Percentiles rank a stretch among this genome's conserved stretches.
Evolutionary conservation across 208 protist genomes (phyloP).

Genomic region (Borovskyia barvae): DNA sequence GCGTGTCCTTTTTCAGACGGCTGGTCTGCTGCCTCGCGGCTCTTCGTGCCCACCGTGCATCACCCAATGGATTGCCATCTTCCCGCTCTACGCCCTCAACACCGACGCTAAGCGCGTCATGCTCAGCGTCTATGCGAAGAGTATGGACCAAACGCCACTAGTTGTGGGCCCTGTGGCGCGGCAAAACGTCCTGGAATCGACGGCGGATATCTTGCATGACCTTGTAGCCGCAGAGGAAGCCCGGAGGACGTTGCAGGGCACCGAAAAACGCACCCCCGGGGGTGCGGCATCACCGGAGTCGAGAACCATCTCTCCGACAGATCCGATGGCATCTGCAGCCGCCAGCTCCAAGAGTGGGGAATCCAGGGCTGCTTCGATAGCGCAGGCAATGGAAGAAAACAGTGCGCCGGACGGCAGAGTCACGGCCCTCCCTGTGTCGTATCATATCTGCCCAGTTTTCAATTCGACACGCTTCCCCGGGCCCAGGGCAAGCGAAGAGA

Average conservation of each 20-base stretch:
- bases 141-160: conserved; percentile 17
- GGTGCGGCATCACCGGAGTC: too few species aligned
- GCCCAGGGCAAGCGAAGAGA: too few species aligned
- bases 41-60: conserved; percentile 39
- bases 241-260: neutral
- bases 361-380: too few species aligned
- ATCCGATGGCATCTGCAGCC: too few species aligned
- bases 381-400: too few species aligned
- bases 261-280: neutral
- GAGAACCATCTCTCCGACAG: too few species aligned
- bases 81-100: conserved; percentile 52
- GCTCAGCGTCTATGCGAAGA: conserved; percentile 38
- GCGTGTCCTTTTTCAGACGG: conserved; percentile 49
- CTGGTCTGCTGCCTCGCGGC: conserved; percentile 48
- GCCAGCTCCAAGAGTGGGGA: too few species aligned
- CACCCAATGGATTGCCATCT: conserved; percentile 44
- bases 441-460: too few species aligned
- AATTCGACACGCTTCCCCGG: too few species aligned
- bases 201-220: conserved; percentile 1
- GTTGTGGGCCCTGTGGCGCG: conserved; percentile 28
- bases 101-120: conserved; percentile 36
- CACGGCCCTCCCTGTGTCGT: too few species aligned
- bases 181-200: conserved; percentile 28
- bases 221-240: neutral
- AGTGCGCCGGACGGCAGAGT: too few species aligned